Conservation (phyloP, 768 basidiomycete genomes). For the Rhodotorula paludigena region DNA sequence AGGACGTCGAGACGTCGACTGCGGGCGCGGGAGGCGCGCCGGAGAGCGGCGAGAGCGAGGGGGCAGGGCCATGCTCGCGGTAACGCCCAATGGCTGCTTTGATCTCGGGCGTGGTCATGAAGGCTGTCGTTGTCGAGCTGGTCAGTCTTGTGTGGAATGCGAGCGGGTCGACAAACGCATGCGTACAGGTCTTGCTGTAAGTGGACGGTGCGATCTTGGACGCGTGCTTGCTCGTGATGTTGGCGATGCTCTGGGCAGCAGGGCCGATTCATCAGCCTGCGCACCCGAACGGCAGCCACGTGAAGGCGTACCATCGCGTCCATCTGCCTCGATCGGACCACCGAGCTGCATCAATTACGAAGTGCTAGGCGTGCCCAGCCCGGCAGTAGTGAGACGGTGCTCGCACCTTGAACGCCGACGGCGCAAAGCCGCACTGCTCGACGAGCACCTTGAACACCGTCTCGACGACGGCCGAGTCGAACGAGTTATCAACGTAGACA, state of each 20-base stretch:
- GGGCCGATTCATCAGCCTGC: too few relatives aligned
- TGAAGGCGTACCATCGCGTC: not conserved
- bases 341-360: too few relatives aligned
- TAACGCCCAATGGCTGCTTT: not conserved
- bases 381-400: too few relatives aligned
- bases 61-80: not conserved
- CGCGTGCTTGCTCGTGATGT: slow-evolving; percentile 4
- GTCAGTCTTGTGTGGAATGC: not conserved
- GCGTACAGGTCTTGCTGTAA: not conserved
- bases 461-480: slow-evolving; percentile 3
- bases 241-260: slow-evolving; percentile 2
- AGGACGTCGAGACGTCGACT: not conserved
- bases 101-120: not conserved
- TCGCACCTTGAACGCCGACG: slow-evolving; percentile 7
- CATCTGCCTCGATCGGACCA: too few relatives aligned
- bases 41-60: not conserved
- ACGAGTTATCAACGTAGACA: not conserved
- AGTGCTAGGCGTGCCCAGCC: not conserved
- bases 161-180: not conserved
- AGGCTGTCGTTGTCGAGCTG: not conserved
- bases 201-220: slow-evolving; percentile 3
- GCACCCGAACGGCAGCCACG: too few relatives aligned
- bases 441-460: slow-evolving; percentile 1
- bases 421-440: slow-evolving; percentile 7
- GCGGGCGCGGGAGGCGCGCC: slow-evolving; percentile 1